A percentile compares a stretch with the other conserved stretches of the same genome.
phyloP scores from a whole-genome alignment of 108 stramenopile genomes.

The Pseudonitzschia multiseries region DNA sequence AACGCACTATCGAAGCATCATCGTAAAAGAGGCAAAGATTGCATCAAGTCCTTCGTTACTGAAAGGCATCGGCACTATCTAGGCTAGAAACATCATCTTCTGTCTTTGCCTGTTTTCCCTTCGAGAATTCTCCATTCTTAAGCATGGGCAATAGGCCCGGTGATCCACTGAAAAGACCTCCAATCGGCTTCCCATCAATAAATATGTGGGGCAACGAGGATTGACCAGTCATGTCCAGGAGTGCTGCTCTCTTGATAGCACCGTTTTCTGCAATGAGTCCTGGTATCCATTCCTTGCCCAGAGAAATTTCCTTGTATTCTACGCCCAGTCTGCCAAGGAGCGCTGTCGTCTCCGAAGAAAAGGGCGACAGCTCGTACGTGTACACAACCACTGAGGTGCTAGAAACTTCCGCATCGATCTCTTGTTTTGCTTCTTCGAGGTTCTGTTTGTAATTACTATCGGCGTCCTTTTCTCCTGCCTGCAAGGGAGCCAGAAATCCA shows the following conservation, averaged over 20 bases:
- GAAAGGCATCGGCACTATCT: not conserved
- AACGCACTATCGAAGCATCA: no score
- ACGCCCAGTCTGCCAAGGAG: constrained; percentile 52
- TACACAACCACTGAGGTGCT: constrained; percentile 54
- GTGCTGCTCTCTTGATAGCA: constrained; percentile 46
- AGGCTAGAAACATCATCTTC: not conserved
- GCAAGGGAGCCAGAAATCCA: constrained; percentile 45
- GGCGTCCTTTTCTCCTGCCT: constrained; percentile 56
- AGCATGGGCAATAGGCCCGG: constrained; percentile 63
- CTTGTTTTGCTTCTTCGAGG: constrained; percentile 36
- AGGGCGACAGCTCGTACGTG: constrained; percentile 72
- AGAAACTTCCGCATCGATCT: constrained; percentile 43
- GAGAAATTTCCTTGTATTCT: constrained; percentile 47
- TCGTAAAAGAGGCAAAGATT: no score
- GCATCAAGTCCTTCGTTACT: not conserved
- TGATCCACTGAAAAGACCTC: constrained; percentile 68
- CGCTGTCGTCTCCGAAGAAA: constrained; percentile 51
- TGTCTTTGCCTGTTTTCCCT: not conserved
- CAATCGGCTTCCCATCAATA: constrained; percentile 51
- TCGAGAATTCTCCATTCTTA: constrained; percentile 34
- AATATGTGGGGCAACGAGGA: constrained; percentile 72
- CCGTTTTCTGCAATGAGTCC: constrained; percentile 52
- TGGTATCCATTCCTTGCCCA: constrained; percentile 76
- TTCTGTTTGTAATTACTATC: constrained; percentile 35
- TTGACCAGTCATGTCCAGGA: constrained; percentile 74